These are phyloP conservation scores for Nicotiana sylvestris DNA, from an alignment of 257 asterid species.

Conservation along the genomic window DNA sequence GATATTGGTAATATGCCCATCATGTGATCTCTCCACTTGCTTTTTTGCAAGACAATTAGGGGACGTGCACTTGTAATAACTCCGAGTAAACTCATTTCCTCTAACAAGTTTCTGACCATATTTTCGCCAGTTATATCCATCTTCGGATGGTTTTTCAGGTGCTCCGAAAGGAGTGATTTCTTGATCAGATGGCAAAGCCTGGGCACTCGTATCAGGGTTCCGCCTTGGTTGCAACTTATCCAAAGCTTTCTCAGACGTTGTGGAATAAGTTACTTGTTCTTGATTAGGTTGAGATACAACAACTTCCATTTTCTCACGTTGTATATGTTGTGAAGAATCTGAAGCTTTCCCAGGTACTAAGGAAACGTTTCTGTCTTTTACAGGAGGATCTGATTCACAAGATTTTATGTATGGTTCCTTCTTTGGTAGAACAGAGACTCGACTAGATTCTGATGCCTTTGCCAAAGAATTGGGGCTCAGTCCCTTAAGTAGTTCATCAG, in stretches of 20 bases:
- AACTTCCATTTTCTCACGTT: constrained; percentile 22
- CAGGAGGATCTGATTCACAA: constrained; percentile 22
- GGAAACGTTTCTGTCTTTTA: constrained; percentile 15
- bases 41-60: constrained; percentile 67
- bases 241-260: constrained; percentile 26
- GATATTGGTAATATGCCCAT: constrained; percentile 60
- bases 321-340: constrained; percentile 22
- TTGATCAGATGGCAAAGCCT: constrained; percentile 20
- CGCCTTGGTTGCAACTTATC: constrained; percentile 42
- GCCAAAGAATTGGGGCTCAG: not conserved
- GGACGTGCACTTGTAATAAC: constrained; percentile 83
- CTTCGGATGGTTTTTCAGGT: constrained; percentile 56
- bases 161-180: constrained; percentile 17
- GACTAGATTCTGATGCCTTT: constrained; percentile 25
- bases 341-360: constrained; percentile 21
- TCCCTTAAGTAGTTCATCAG: constrained; percentile 23
- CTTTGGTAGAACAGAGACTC: constrained; percentile 35
- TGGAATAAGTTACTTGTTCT: constrained; percentile 23
- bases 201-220: constrained; percentile 31
- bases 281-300: constrained; percentile 31
- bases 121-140: constrained; percentile 95
- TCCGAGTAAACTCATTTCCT: constrained; percentile 76
- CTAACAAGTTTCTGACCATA: constrained; percentile 93
- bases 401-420: constrained; percentile 24
- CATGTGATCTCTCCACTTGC: constrained; percentile 84